These are phyloP conservation scores for Pleurotus ostreatus DNA, from an alignment of 768 basidiomycete genomes.

Conservation along the genomic window DNA sequence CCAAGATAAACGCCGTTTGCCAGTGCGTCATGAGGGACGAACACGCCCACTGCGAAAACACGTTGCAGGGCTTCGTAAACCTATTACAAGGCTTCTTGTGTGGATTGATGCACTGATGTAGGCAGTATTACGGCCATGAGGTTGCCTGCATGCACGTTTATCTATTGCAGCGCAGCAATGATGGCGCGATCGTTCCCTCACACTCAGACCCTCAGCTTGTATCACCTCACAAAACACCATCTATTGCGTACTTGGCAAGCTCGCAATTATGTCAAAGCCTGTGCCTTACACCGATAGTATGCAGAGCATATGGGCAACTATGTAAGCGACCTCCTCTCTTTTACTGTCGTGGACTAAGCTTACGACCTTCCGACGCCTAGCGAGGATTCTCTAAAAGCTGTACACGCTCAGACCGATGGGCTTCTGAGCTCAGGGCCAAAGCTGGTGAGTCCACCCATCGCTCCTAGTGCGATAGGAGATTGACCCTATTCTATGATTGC, in stretches of 20 bases:
- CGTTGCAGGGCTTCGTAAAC: too few species aligned
- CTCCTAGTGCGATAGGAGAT: too few species aligned
- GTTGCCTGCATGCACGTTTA: slow-evolving; percentile 3
- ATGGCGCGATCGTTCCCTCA: not conserved
- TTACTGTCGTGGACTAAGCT: not conserved
- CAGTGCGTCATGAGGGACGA: too few species aligned
- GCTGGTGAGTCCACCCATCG: not conserved
- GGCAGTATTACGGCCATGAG: not conserved
- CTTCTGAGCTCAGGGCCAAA: not conserved
- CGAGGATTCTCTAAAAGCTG: not conserved
- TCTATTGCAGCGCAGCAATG: not conserved
- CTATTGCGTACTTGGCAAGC: not conserved
- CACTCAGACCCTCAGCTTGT: not conserved
- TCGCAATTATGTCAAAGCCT: not conserved
- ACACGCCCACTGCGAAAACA: too few species aligned
- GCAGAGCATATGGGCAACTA: not conserved
- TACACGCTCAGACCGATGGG: not conserved
- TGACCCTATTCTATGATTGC: not conserved
- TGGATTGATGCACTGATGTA: not conserved
- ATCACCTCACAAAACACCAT: not conserved
- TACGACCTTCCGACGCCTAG: not conserved
- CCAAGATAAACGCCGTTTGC: too few species aligned
- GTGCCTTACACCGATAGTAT: not conserved
- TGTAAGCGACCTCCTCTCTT: not conserved
- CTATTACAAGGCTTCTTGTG: not conserved